phyloP scores from a whole-genome alignment of 768 basidiomycete genomes.

The Phallus indusiatus region DNA sequence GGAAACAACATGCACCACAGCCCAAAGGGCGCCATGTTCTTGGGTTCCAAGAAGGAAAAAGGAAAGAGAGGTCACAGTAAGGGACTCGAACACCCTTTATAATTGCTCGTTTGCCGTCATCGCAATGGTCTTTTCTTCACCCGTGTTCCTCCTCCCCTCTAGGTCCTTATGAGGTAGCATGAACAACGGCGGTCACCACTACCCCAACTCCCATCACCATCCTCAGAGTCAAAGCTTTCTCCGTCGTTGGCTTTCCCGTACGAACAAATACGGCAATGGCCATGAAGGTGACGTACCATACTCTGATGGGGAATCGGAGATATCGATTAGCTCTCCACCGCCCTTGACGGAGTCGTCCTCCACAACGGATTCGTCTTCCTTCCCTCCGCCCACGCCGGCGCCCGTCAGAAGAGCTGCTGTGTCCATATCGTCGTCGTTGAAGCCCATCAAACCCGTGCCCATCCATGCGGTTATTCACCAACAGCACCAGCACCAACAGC shows the following conservation, averaged over 20 bases:
- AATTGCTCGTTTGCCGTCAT: not conserved
- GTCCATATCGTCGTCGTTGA: not conserved
- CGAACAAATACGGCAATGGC: not conserved
- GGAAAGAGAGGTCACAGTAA: not conserved
- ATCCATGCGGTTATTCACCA: not conserved
- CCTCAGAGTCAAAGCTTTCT: constrained; percentile 1
- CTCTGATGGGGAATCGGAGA: constrained; percentile 1
- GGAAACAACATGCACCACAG: not conserved
- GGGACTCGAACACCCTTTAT: not conserved
- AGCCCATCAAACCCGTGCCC: not conserved
- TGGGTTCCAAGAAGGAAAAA: not conserved
- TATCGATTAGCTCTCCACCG: constrained; percentile 2
- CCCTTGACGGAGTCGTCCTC: constrained; percentile 9
- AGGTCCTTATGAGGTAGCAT: constrained; percentile 8
- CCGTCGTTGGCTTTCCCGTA: constrained; percentile 5
- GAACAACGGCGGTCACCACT: not conserved
- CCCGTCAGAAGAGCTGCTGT: not conserved
- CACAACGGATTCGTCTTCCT: not conserved
- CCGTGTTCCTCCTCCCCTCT: not conserved
- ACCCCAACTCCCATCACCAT: not conserved
- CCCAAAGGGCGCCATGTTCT: not conserved
- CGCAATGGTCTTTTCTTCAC: not conserved
- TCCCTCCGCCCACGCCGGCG: not conserved
- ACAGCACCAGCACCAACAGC: not conserved
- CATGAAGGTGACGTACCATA: too few relatives aligned